Conservation (phyloP, 2,329 filamentous ascomycete species). For the Pseudogymnoascus sp. region DNA sequence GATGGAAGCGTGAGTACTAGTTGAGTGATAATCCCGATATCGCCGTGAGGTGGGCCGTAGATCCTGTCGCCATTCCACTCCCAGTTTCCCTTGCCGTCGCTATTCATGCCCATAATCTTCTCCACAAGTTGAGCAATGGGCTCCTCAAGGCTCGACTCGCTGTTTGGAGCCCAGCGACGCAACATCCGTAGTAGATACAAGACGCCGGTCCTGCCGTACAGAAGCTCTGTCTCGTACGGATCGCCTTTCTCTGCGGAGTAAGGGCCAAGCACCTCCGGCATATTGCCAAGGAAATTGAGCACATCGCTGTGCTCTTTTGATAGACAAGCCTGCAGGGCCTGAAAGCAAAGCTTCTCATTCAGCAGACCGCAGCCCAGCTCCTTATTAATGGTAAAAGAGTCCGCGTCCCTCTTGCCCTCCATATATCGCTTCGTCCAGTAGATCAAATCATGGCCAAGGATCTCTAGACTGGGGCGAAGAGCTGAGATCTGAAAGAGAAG, state of each 20-base stretch:
- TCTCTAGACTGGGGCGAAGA: background rate
- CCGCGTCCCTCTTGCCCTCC: background rate
- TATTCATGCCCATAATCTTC: conserved; percentile 47
- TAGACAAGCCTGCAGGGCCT: background rate
- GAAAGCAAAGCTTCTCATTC: background rate
- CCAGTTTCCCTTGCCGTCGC: conserved; percentile 43
- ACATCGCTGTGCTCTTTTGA: background rate
- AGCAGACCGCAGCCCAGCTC: background rate
- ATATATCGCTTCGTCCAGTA: background rate
- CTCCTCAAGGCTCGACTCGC: conserved; percentile 42
- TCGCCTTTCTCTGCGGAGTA: background rate
- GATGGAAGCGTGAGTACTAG: conserved; percentile 41
- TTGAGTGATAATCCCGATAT: conserved; percentile 64
- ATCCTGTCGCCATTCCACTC: conserved; percentile 56
- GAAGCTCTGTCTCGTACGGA: background rate
- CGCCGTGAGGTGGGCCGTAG: conserved; percentile 60
- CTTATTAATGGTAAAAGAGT: background rate
- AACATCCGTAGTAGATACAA: conserved; percentile 61
- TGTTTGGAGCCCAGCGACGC: conserved; percentile 36
- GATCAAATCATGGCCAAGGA: background rate
- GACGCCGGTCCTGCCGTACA: conserved; percentile 61
- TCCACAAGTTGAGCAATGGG: conserved; percentile 50
- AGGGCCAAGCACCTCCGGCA: background rate
- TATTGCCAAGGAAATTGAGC: background rate
- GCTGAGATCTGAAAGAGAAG: background rate